Percentiles rank a stretch among this genome's conserved stretches.
Conservation (phyloP, 73 alveolate genomes). For the Chromera velia region DNA sequence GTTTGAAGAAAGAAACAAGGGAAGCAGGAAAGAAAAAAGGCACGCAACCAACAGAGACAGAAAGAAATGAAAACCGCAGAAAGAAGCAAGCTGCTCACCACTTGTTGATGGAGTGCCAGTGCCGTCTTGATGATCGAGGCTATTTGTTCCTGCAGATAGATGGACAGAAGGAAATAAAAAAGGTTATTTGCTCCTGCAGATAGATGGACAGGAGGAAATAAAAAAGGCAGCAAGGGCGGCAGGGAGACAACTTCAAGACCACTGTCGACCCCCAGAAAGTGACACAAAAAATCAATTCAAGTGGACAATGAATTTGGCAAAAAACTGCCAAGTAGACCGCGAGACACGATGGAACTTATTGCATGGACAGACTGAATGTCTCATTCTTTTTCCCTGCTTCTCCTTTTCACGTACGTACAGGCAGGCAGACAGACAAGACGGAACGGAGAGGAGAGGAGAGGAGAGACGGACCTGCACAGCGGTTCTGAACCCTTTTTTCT, state of each 20-base stretch:
- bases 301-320: neutral
- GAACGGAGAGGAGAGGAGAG: no score
- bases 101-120: conserved; percentile 87
- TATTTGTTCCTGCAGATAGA: conserved; percentile 20
- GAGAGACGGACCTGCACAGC: no score
- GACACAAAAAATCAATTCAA: neutral
- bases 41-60: neutral
- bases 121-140: conserved; percentile 88
- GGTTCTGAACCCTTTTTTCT: conserved; percentile 78
- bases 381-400: neutral
- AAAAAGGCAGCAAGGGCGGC: conserved; percentile 40
- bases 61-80: neutral
- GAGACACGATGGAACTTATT: neutral
- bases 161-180: conserved; percentile 59
- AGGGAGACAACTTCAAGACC: neutral
- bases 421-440: neutral
- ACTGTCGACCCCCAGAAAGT: neutral
- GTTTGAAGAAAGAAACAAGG: neutral
- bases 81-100: conserved; percentile 45
- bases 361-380: neutral
- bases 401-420: neutral
- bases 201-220: conserved; percentile 45
- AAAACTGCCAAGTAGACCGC: neutral
- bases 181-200: conserved; percentile 27
- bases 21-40: neutral